A percentile compares a stretch with the other conserved stretches of the same genome.
phyloP scores from a whole-genome alignment of 1,139 yeast species.

The Geotrichum bryndzae region DNA sequence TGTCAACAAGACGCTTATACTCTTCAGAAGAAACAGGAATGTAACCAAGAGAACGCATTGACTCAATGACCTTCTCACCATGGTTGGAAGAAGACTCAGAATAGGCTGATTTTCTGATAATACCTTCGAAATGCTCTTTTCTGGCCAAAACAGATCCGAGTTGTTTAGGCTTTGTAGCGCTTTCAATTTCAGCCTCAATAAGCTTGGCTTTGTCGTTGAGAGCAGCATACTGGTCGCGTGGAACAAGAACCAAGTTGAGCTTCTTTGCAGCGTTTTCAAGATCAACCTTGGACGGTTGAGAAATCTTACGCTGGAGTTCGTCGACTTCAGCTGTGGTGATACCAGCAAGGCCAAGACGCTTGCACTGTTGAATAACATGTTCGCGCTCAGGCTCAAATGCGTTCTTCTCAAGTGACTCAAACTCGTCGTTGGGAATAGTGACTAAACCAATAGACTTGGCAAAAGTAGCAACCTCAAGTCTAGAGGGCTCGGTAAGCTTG shows the following conservation, averaged over 20 bases:
- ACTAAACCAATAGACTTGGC: conserved; percentile 39
- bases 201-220: conserved; percentile 17
- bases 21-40: conserved; percentile 36
- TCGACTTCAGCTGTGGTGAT: conserved; percentile 27
- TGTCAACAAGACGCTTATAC: conserved; percentile 33
- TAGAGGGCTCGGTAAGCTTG: conserved; percentile 25
- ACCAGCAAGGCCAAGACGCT: conserved; percentile 28
- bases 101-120: conserved; percentile 23
- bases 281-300: conserved; percentile 31
- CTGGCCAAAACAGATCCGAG: conserved; percentile 34
- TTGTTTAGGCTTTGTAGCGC: conserved; percentile 17
- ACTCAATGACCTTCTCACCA: conserved; percentile 32
- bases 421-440: conserved; percentile 37
- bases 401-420: conserved; percentile 28
- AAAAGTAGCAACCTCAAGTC: conserved; percentile 33
- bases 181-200: conserved; percentile 1
- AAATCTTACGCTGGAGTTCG: conserved; percentile 15
- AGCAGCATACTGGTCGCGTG: conserved; percentile 40
- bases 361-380: conserved; percentile 28
- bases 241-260: conserved; percentile 44
- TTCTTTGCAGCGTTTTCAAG: conserved; percentile 46
- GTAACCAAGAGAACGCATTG: conserved; percentile 34
- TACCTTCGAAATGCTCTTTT: conserved; percentile 35
- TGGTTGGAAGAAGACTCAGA: conserved; percentile 22
- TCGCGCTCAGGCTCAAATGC: conserved; percentile 28